Evolutionary conservation across 306 rosid species (phyloP).

Genomic region (Cicer judaicum): DNA sequence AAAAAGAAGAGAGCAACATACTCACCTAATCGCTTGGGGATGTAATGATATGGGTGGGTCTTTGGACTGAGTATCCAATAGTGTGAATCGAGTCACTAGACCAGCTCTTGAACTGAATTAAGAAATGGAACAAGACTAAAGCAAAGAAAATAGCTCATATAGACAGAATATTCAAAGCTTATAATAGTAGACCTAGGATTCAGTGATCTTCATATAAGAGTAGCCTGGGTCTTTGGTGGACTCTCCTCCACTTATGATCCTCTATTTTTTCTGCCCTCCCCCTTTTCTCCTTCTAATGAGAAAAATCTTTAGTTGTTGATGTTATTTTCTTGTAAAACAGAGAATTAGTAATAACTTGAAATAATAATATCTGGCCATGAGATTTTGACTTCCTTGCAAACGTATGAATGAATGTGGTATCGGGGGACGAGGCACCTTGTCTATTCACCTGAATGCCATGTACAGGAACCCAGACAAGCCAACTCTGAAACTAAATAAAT

Average conservation of each 20-base stretch:
- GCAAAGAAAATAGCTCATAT: neutral
- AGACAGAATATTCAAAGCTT: neutral
- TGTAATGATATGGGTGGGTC: neutral
- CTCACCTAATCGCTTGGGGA: neutral
- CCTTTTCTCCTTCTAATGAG: neutral
- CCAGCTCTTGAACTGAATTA: neutral
- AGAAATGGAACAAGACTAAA: neutral
- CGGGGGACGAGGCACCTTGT: neutral
- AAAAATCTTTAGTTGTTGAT: neutral
- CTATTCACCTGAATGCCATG: neutral
- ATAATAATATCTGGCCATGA: too few relatives aligned
- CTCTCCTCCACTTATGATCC: neutral
- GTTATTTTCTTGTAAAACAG: neutral
- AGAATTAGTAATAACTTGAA: neutral
- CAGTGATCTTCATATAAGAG: neutral
- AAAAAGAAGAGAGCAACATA: too few relatives aligned
- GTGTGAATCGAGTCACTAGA: neutral
- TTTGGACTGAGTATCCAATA: neutral
- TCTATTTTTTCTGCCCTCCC: too few relatives aligned
- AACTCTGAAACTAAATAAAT: neutral
- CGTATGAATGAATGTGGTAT: neutral
- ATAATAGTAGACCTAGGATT: neutral
- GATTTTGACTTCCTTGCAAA: neutral
- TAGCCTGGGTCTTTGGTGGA: neutral
- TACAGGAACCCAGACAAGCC: neutral